Percentiles rank a stretch among this genome's conserved stretches.
phyloP scores from a whole-genome alignment of 352 stramenopile genomes.

The Phytophthora sansomeana region DNA sequence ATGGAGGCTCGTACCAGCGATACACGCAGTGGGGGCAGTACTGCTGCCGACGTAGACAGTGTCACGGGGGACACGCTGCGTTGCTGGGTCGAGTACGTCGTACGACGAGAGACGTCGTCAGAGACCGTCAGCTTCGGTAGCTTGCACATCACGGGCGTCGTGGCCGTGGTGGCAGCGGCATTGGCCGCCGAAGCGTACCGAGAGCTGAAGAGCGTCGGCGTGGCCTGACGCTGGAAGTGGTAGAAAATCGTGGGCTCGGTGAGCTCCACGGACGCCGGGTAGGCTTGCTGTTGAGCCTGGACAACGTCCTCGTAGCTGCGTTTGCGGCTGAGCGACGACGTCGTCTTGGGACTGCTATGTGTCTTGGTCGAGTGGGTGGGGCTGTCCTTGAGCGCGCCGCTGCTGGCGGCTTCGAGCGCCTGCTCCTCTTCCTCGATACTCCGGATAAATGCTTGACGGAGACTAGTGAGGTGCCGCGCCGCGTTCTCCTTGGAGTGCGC shows the following conservation, averaged over 20 bases:
- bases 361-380: constrained; percentile 16
- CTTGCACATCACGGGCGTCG: constrained; percentile 37
- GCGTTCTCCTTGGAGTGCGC: constrained; percentile 51
- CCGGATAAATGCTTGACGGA: constrained; percentile 60
- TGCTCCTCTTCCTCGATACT: constrained; percentile 73
- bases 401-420: constrained; percentile 26
- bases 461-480: constrained; percentile 42
- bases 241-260: constrained; percentile 46
- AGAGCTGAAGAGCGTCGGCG: constrained; percentile 27
- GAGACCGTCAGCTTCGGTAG: constrained; percentile 39
- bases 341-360: constrained; percentile 19
- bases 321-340: constrained; percentile 37
- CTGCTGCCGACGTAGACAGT: constrained; percentile 37
- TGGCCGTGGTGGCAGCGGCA: constrained; percentile 12
- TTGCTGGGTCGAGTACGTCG: constrained; percentile 28
- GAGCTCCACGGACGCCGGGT: constrained; percentile 33
- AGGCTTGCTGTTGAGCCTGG: constrained; percentile 1
- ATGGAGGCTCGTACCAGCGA: constrained; percentile 52
- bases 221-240: constrained; percentile 30
- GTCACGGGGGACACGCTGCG: constrained; percentile 40
- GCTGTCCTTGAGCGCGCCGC: constrained; percentile 16
- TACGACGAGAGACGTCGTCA: constrained; percentile 32
- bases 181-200: constrained; percentile 13
- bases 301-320: constrained; percentile 56
- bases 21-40: constrained; percentile 52